These are phyloP conservation scores for Closterium sp. DNA, from an alignment of 139 green algal species.

Conservation along the genomic window DNA sequence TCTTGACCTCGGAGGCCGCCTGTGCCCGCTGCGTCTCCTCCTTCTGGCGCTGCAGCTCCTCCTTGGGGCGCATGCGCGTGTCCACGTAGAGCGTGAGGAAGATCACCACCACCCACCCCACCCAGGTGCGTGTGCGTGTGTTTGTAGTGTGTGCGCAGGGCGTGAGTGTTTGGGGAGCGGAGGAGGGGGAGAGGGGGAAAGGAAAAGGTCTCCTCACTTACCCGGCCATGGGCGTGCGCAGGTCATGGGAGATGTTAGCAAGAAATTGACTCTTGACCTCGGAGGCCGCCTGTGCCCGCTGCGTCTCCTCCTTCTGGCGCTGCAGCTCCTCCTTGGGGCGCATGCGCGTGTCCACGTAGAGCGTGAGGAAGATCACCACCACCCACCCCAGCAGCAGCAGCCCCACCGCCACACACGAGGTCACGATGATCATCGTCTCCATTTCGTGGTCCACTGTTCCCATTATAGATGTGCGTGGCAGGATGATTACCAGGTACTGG, in stretches of 20 bases:
- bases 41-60: too few relatives aligned
- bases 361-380: constrained; percentile 17
- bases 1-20: too few relatives aligned
- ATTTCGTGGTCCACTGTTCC: neutral
- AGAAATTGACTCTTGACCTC: constrained; percentile 50
- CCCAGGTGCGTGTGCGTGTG: too few relatives aligned
- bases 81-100: constrained; percentile 20
- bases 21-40: too few relatives aligned
- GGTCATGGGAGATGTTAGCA: constrained; percentile 41
- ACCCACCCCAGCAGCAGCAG: constrained; percentile 17
- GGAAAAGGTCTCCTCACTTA: too few relatives aligned
- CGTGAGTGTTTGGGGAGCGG: too few relatives aligned
- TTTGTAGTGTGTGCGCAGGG: too few relatives aligned
- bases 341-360: constrained; percentile 17
- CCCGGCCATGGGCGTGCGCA: constrained; percentile 43
- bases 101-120: constrained; percentile 22
- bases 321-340: constrained; percentile 25
- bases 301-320: constrained; percentile 17
- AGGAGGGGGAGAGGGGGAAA: too few relatives aligned
- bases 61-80: constrained; percentile 3
- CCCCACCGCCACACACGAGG: neutral
- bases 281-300: constrained; percentile 17
- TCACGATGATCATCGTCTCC: constrained; percentile 8
- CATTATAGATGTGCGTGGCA: neutral
- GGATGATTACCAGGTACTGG: constrained; percentile 6